A percentile compares a stretch with the other conserved stretches of the same genome.
These are phyloP conservation scores for Aspergillus nidulans DNA, from an alignment of 495 filamentous ascomycete species.

Conservation along the genomic window DNA sequence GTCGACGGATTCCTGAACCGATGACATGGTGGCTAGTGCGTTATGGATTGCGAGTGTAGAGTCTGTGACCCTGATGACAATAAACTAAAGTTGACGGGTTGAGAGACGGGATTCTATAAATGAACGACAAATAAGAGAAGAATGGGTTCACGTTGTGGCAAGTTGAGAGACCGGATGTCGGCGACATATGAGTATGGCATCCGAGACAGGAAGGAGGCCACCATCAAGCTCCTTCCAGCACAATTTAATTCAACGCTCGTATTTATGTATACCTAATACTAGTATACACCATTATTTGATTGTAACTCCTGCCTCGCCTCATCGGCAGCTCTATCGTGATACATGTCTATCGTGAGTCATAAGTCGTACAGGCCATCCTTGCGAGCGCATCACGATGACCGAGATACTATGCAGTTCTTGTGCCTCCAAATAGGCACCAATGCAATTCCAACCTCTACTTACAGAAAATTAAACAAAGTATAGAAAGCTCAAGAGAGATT, in stretches of 20 bases:
- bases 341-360: slow-evolving; percentile 47
- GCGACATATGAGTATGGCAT: not conserved
- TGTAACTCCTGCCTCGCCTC: not conserved
- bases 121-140: not conserved
- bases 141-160: not conserved
- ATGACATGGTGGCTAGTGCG: not conserved
- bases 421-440: slow-evolving; percentile 6
- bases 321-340: slow-evolving; percentile 27
- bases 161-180: not conserved
- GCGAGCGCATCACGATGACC: not conserved
- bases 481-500: not conserved
- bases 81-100: not conserved
- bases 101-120: not conserved
- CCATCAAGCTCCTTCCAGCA: not conserved
- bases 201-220: not conserved
- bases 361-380: slow-evolving; percentile 35
- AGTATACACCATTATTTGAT: slow-evolving; percentile 6
- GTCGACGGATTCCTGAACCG: not conserved
- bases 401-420: not conserved
- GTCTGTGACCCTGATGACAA: not conserved
- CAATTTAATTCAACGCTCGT: not conserved
- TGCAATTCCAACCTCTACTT: slow-evolving; percentile 4
- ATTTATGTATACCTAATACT: not conserved
- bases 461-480: not conserved
- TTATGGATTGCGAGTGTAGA: not conserved